Percentiles rank a stretch among this genome's conserved stretches.
These are phyloP conservation scores for Colletotrichum tamarilloi DNA, from an alignment of 2,329 filamentous ascomycete genomes.

Conservation along the genomic window DNA sequence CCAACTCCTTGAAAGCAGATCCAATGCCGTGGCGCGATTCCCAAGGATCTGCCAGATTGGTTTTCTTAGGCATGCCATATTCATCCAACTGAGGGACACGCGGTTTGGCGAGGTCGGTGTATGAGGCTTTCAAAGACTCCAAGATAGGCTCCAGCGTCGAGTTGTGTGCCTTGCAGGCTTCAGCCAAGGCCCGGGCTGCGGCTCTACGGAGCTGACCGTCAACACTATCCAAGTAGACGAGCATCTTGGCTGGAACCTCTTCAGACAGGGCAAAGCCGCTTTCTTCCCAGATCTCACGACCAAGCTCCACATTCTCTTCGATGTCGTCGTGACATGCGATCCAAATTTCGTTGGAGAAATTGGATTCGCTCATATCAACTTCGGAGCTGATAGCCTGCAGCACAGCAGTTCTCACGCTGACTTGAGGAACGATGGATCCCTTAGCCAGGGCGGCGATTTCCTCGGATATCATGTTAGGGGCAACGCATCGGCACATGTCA, in stretches of 20 bases:
- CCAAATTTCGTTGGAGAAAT: conserved; percentile 93
- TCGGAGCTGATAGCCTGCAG: conserved; percentile 92
- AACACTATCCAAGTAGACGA: conserved; percentile 82
- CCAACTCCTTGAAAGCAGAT: conserved; percentile 85
- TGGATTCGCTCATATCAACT: conserved; percentile 88
- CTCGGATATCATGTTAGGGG: conserved; percentile 78
- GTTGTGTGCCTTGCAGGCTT: conserved; percentile 72
- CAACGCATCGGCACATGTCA: conserved; percentile 86
- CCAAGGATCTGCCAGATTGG: conserved; percentile 90
- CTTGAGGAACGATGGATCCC: conserved; percentile 82
- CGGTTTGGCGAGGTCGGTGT: conserved; percentile 83
- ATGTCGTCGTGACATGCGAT: conserved; percentile 92
- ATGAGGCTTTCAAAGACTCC: conserved; percentile 74
- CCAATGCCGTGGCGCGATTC: conserved; percentile 91
- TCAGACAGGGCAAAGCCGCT: conserved; percentile 79
- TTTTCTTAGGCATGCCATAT: conserved; percentile 93
- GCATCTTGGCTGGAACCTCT: conserved; percentile 73
- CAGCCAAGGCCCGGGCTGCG: conserved; percentile 83
- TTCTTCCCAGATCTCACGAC: conserved; percentile 93
- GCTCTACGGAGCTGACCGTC: conserved; percentile 87
- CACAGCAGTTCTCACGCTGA: conserved; percentile 83
- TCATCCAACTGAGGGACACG: conserved; percentile 87
- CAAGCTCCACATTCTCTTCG: conserved; percentile 86
- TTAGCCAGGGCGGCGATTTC: conserved; percentile 83
- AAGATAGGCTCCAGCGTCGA: conserved; percentile 72